Evolutionary conservation across 2,329 filamentous ascomycete genomes (phyloP).

Genomic region (Chaetomium sp.): DNA sequence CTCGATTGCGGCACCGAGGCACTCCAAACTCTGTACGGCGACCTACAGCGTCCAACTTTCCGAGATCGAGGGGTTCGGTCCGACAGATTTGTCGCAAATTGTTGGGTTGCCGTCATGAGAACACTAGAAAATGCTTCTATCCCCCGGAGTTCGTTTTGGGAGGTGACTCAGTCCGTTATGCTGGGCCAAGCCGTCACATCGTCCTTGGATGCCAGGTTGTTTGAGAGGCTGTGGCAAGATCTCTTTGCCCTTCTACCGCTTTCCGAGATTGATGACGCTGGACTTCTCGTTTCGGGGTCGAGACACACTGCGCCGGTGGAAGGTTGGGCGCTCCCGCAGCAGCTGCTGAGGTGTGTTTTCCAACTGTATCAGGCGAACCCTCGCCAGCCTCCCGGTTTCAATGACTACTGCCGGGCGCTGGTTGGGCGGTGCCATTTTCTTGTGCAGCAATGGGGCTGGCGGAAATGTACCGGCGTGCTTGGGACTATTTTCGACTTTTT

Average conservation of each 20-base stretch:
- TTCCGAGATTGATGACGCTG: conserved; percentile 50
- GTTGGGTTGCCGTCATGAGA: conserved; percentile 55
- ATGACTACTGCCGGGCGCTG: conserved; percentile 56
- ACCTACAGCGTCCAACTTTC: conserved; percentile 38
- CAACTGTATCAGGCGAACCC: conserved; percentile 49
- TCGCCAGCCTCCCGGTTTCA: conserved; percentile 55
- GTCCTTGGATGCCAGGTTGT: conserved; percentile 37
- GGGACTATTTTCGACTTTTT: conserved; percentile 64
- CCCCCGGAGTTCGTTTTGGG: conserved; percentile 54
- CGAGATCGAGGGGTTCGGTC: conserved; percentile 48
- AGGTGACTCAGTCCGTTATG: conserved; percentile 43
- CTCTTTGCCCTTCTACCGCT: conserved; percentile 57
- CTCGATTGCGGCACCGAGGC: conserved; percentile 36
- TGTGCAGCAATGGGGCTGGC: conserved; percentile 61
- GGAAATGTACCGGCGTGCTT: conserved; percentile 49
- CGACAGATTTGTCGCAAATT: conserved; percentile 40
- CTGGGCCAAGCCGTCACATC: conserved; percentile 30
- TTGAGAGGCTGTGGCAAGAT: conserved; percentile 53
- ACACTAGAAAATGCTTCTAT: conserved; percentile 45
- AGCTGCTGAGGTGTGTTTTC: conserved; percentile 51
- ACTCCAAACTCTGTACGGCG: conserved; percentile 41
- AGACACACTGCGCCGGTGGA: conserved; percentile 39
- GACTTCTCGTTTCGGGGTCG: conserved; percentile 38
- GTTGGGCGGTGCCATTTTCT: conserved; percentile 57
- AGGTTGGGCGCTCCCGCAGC: conserved; percentile 56